Percentiles rank a stretch among this genome's conserved stretches.
Conservation (phyloP, 108 stramenopile species). For the Pseudonitzschia multistriata region DNA sequence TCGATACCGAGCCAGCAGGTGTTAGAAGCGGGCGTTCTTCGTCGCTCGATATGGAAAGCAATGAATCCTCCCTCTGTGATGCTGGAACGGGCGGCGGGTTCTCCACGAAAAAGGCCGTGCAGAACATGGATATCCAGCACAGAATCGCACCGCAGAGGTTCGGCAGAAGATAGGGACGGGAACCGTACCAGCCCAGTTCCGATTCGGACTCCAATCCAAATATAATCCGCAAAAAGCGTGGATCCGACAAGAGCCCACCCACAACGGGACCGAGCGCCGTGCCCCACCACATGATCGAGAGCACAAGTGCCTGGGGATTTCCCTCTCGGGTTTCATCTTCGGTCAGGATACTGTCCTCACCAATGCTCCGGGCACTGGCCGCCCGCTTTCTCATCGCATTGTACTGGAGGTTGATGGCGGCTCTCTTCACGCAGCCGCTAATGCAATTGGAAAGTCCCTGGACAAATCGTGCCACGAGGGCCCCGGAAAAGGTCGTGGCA, state of each 20-base stretch:
- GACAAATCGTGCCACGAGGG: constrained; percentile 5
- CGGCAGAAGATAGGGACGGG: constrained; percentile 38
- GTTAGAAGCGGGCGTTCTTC: not conserved
- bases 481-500: not conserved
- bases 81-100: constrained; percentile 11
- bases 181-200: not conserved
- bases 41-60: not conserved
- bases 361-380: not conserved
- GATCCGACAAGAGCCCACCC: constrained; percentile 15
- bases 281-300: constrained; percentile 16
- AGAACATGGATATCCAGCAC: constrained; percentile 16
- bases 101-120: constrained; percentile 8
- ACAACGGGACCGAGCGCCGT: constrained; percentile 4
- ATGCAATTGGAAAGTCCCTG: constrained; percentile 9
- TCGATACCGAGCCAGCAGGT: not conserved
- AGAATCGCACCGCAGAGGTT: constrained; percentile 32
- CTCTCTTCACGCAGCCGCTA: constrained; percentile 12
- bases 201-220: not conserved
- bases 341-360: not conserved
- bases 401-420: constrained; percentile 1
- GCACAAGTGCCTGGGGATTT: constrained; percentile 2
- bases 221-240: not conserved
- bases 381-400: not conserved
- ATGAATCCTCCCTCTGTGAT: too few relatives aligned
- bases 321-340: not conserved